phyloP scores from a whole-genome alignment of 345 rosid species.

The Hypericum perforatum region DNA sequence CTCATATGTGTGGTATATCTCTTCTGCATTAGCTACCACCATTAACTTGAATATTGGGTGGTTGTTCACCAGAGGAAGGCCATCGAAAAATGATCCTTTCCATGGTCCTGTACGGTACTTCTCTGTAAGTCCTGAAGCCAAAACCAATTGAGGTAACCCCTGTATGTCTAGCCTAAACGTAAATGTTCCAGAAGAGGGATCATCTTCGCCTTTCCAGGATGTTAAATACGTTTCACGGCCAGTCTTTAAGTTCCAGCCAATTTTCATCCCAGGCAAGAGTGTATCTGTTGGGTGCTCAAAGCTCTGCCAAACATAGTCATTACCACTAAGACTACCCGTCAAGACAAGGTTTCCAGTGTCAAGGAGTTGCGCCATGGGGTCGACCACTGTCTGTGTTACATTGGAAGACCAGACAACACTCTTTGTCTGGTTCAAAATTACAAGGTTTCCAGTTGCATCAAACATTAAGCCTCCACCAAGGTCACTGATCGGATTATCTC shows the following conservation, averaged over 20 bases:
- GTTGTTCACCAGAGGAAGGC: slow-evolving; percentile 4
- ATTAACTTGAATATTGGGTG: slow-evolving; percentile 1
- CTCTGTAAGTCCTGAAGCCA: background rate
- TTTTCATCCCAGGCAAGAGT: slow-evolving; percentile 13
- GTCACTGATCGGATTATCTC: background rate
- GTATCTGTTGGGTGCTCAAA: slow-evolving; percentile 10
- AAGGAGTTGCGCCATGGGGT: slow-evolving; percentile 5
- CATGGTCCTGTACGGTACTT: slow-evolving; percentile 10
- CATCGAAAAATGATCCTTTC: slow-evolving; percentile 8
- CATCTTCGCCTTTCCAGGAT: slow-evolving; percentile 8
- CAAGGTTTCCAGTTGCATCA: slow-evolving; percentile 1
- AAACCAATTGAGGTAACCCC: slow-evolving; percentile 9
- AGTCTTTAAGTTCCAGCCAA: slow-evolving; percentile 9
- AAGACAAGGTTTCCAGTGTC: slow-evolving; percentile 8
- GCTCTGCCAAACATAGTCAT: slow-evolving; percentile 8
- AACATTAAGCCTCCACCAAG: background rate
- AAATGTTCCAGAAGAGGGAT: slow-evolving; percentile 11
- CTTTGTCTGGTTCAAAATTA: background rate
- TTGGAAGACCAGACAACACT: slow-evolving; percentile 12
- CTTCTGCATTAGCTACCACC: slow-evolving; percentile 3
- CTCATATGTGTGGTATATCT: slow-evolving; percentile 5
- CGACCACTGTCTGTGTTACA: background rate
- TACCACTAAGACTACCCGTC: background rate
- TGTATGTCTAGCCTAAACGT: slow-evolving; percentile 1
- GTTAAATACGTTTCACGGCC: slow-evolving; percentile 7